Evolutionary conservation across 768 basidiomycete species (phyloP).

Genomic region (Rickenella mellea): DNA sequence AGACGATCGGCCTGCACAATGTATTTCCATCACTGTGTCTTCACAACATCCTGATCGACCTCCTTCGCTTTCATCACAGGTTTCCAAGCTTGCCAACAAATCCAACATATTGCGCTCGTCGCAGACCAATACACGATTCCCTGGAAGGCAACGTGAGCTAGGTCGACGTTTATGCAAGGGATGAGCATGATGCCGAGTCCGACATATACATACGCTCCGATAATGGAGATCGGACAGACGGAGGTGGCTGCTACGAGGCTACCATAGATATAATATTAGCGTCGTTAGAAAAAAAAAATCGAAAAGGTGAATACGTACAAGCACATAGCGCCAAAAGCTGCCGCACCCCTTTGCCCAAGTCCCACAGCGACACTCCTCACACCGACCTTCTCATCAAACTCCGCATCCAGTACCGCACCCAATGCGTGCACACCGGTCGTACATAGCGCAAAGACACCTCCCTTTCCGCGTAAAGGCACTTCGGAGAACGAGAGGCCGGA

Average conservation of each 20-base stretch:
- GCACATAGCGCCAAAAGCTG: constrained; percentile 2
- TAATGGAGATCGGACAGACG: background rate
- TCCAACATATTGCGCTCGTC: constrained; percentile 8
- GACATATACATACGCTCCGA: constrained; percentile 6
- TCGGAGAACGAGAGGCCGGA: too few relatives aligned
- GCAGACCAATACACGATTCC: constrained; percentile 9
- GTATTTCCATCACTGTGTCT: too few relatives aligned
- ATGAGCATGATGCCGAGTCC: constrained; percentile 5
- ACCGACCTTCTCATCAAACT: constrained; percentile 9
- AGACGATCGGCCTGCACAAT: too few relatives aligned
- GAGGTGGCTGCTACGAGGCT: background rate
- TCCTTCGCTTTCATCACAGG: too few relatives aligned
- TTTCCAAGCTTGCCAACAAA: too few relatives aligned
- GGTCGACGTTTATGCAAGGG: constrained; percentile 4
- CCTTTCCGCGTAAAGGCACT: constrained; percentile 7
- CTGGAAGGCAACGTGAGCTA: constrained; percentile 8
- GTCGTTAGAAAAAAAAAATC: too few relatives aligned
- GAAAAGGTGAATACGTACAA: constrained; percentile 10
- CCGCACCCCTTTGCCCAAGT: constrained; percentile 4
- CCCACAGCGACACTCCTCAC: constrained; percentile 9
- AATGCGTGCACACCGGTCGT: constrained; percentile 10
- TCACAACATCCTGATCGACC: too few relatives aligned
- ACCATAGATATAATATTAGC: too few relatives aligned
- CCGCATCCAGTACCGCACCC: constrained; percentile 9
- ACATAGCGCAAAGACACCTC: constrained; percentile 6